Evolutionary conservation across 345 rosid genomes (phyloP).

Genomic region (Diplotaxis tenuifolia): DNA sequence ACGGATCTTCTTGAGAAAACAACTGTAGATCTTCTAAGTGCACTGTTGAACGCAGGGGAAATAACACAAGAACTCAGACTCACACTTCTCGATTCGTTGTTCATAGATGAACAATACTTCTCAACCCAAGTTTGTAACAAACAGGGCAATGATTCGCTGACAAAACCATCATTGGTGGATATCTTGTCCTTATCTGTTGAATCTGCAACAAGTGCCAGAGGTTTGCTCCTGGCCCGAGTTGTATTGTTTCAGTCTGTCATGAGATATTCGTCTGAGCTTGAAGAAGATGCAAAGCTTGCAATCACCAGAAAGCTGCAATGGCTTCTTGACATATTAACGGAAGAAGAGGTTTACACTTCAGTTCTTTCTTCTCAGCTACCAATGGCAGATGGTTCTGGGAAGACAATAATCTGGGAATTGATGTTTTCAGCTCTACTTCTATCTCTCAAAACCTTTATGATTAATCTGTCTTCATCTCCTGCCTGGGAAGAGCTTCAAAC

Average conservation of each 20-base stretch:
- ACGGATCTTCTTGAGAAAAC: constrained; percentile 79
- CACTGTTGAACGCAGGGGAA: constrained; percentile 60
- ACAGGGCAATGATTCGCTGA: constrained; percentile 25
- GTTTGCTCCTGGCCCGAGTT: constrained; percentile 53
- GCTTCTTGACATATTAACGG: constrained; percentile 55
- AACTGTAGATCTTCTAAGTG: constrained; percentile 53
- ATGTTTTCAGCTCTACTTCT: constrained; percentile 56
- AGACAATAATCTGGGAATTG: constrained; percentile 63
- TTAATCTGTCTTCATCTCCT: constrained; percentile 54
- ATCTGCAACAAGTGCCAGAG: constrained; percentile 38
- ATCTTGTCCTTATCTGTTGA: constrained; percentile 49
- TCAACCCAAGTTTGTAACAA: constrained; percentile 32
- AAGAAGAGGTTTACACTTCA: constrained; percentile 63
- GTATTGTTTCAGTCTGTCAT: constrained; percentile 54
- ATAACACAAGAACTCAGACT: constrained; percentile 51
- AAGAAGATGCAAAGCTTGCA: constrained; percentile 48
- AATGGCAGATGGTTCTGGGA: constrained; percentile 50
- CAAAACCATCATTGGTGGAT: constrained; percentile 41
- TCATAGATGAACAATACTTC: constrained; percentile 36
- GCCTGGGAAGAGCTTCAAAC: constrained; percentile 65
- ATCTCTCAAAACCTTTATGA: constrained; percentile 69
- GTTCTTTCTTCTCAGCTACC: constrained; percentile 69
- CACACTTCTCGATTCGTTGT: constrained; percentile 64
- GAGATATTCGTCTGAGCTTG: constrained; percentile 51
- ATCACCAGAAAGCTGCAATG: constrained; percentile 61